Evolutionary conservation across 2,329 filamentous ascomycete species (phyloP).

Genomic region (Fusarium robinianum): DNA sequence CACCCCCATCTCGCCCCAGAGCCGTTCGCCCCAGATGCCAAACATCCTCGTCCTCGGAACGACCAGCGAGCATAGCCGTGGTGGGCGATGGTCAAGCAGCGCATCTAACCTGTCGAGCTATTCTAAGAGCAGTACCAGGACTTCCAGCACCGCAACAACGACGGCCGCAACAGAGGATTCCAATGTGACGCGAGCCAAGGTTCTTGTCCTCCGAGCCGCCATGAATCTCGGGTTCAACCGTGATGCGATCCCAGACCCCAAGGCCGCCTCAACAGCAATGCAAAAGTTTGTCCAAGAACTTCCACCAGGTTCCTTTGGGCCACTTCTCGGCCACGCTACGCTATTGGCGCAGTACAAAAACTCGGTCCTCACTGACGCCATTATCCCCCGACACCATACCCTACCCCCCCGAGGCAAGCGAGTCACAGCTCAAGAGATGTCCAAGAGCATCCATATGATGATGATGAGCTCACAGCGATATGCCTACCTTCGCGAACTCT

Average conservation of each 20-base stretch:
- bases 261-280: slow-evolving; percentile 58
- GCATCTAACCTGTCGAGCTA: slow-evolving; percentile 80
- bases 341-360: slow-evolving; percentile 81
- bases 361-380: slow-evolving; percentile 73
- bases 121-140: slow-evolving; percentile 69
- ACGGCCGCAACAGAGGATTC: slow-evolving; percentile 71
- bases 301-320: slow-evolving; percentile 78
- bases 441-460: slow-evolving; percentile 79
- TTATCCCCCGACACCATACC: slow-evolving; percentile 48
- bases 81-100: slow-evolving; percentile 79
- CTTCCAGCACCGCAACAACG: slow-evolving; percentile 74
- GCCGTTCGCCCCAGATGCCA: slow-evolving; percentile 73
- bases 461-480: slow-evolving; percentile 69
- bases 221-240: slow-evolving; percentile 82
- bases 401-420: slow-evolving; percentile 60
- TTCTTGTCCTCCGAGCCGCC: slow-evolving; percentile 81
- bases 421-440: slow-evolving; percentile 74
- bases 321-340: slow-evolving; percentile 68
- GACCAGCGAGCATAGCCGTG: slow-evolving; percentile 59
- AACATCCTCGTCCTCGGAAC: slow-evolving; percentile 89
- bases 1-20: slow-evolving; percentile 79
- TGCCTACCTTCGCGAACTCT: slow-evolving; percentile 79
- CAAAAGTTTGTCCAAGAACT: slow-evolving; percentile 77
- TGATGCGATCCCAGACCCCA: slow-evolving; percentile 51
- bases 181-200: slow-evolving; percentile 77